Base-by-base conservation (phyloP, 2,329 filamentous ascomycete species). In the Cadophora malorum region DNA sequence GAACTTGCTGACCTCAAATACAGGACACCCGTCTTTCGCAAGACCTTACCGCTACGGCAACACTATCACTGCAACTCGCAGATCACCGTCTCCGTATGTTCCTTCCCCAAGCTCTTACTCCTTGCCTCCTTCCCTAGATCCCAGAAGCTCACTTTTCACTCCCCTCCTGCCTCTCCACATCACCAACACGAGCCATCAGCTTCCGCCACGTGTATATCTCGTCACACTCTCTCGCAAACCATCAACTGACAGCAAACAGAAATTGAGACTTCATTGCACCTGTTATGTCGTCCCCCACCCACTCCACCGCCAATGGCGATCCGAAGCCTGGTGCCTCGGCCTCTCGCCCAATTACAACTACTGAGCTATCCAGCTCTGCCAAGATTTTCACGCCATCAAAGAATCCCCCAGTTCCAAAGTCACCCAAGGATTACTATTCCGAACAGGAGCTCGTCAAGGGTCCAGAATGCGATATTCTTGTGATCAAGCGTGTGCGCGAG, bases 271-370 rank as follows among this genome's bases (percentile, higher is more conserved):
- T 49, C 16, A n/a, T 47, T 25, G 16, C 19, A 31, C 19, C 16
- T 16, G 10, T 23, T 7, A 62, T 49, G 59, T 62, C 59, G 45
- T 62, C 59, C 12, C 41, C 59, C 31, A 62, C 7, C 19, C 23
- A 50, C 23, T 21, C 59, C 41, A 21, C 23, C 23, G 59, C 16
- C 59, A 50, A 62, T 31, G 41, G 25, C 28, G 41, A 31, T 21
- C 7, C 38, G 2, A 60, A 60, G 10, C 21, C 56, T 28, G 38
- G 5, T 28, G 21, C 19, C 23, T 23, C 38, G 2, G 25, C 25
- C 4, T 10, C 59, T 62, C 59, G 59, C n/a, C 55, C 59, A 62
- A n/a, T 19, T 10, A 59, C 56, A 23, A 35, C 56, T 25, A 59
- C 35, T 14, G 28, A 59, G 35, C 21, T 10, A 1, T 21, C 25